phyloP scores from a whole-genome alignment of 768 basidiomycete species.

The Porpolomopsis calyptriformis region DNA sequence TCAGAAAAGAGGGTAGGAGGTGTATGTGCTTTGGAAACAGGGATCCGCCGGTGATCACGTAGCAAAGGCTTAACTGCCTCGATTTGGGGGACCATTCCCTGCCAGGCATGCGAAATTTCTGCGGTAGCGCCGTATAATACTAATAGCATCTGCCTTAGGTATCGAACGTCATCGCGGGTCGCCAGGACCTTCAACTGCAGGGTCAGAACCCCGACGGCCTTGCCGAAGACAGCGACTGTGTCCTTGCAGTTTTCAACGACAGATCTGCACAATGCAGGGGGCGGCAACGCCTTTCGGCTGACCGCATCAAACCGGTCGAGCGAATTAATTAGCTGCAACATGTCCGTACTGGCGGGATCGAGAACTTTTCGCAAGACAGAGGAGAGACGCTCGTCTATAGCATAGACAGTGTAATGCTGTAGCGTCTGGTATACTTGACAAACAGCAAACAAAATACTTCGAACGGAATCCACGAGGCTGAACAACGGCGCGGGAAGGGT shows the following conservation, averaged over 20 bases:
- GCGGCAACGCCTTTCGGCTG: conserved; percentile 58
- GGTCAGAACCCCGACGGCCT: conserved; percentile 75
- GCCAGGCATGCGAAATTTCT: conserved; percentile 84
- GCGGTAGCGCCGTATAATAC: conserved; percentile 84
- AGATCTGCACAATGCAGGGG: conserved; percentile 59
- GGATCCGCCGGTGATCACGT: conserved; percentile 19
- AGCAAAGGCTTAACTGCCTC: conserved; percentile 60
- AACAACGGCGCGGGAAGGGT: conserved; percentile 62
- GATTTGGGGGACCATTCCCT: conserved; percentile 57
- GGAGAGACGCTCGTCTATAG: conserved; percentile 73
- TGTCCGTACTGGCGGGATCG: conserved; percentile 72
- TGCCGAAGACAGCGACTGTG: conserved; percentile 72
- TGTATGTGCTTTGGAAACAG: conserved; percentile 15
- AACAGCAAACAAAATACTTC: conserved; percentile 84
- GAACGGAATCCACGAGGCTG: conserved; percentile 73
- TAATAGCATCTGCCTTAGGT: conserved; percentile 74
- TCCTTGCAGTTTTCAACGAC: conserved; percentile 80
- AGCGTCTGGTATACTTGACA: conserved; percentile 86
- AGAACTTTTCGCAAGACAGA: conserved; percentile 75
- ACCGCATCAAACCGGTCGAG: conserved; percentile 86
- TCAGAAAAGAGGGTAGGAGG: not conserved
- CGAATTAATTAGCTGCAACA: conserved; percentile 75
- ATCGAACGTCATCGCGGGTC: conserved; percentile 71
- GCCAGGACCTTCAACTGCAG: conserved; percentile 73
- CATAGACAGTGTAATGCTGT: conserved; percentile 76